Percentiles rank a stretch among this genome's conserved stretches.
Conservation (phyloP, 352 stramenopile species). For the Phytophthora brassicae region DNA sequence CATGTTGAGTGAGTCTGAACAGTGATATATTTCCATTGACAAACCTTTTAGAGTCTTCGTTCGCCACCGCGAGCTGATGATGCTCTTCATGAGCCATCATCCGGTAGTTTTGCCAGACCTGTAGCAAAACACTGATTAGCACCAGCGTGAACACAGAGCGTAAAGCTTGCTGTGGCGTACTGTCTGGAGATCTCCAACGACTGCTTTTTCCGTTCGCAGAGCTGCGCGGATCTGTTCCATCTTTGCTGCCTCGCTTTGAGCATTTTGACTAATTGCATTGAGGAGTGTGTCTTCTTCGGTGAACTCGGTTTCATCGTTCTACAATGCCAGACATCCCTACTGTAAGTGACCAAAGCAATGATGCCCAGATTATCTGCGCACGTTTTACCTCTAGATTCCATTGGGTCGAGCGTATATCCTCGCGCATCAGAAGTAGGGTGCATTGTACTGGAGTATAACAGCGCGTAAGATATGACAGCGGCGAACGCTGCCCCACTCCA, state of each 20-base stretch:
- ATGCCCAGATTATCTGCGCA: not conserved
- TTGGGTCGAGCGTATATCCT: constrained; percentile 33
- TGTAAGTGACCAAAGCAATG: not conserved
- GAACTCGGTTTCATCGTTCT: constrained; percentile 27
- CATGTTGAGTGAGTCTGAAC: not conserved
- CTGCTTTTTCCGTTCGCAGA: constrained; percentile 13
- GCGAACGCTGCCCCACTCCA: not conserved
- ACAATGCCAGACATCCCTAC: not conserved
- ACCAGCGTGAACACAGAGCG: not conserved
- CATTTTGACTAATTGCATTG: constrained; percentile 21
- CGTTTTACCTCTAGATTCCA: constrained; percentile 35
- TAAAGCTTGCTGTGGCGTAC: constrained; percentile 12
- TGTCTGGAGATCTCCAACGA: constrained; percentile 27
- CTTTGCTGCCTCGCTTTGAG: constrained; percentile 11
- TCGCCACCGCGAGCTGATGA: constrained; percentile 25
- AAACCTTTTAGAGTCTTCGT: constrained; percentile 33
- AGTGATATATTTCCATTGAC: not conserved
- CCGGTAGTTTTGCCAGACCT: constrained; percentile 31
- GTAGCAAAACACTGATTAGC: not conserved
- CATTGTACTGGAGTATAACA: constrained; percentile 18
- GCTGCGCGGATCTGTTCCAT: constrained; percentile 9
- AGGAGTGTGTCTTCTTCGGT: constrained; percentile 22
- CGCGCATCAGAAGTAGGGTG: constrained; percentile 19
- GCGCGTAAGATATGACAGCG: constrained; percentile 1
- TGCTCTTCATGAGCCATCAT: constrained; percentile 37